Evolutionary conservation across 2,329 filamentous ascomycete species (phyloP), one percentile per base, ranked within the genome.

Genomic region (Fusarium sacchari): DNA sequence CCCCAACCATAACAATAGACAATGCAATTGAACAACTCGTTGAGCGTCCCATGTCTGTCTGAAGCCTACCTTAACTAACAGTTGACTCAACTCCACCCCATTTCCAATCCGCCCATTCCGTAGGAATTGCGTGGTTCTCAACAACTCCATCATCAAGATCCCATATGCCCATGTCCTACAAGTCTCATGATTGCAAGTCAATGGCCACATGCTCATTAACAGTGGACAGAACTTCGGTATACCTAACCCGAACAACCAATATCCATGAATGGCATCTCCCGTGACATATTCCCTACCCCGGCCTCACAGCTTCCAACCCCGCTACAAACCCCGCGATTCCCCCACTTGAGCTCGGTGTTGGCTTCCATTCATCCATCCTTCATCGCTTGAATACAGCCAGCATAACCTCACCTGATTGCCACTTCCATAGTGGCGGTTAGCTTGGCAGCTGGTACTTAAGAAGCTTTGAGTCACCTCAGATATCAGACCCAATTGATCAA

Each of bases 281-380:
- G 63, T 67, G 55, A 43, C 64, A 47, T 24, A 30, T 62, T 36
- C 58, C 50, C 30, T 49, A 60, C 67, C 66, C 67, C 66, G 46
- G 60, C 50, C 46, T 65, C 65, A 69, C 30, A 24, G 46, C 22
- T 70, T 70, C n/a, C 32, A 40, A 70, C 66, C 67, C 67, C 60
- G 50, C 59, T 63, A 26, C 50, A 40, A 69, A 46, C 67, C 67
- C 67, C 67, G 52, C 67, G 67, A 65, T 70, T 43, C 67, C 67
- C 67, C 67, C 66, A 69, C 67, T 63, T 60, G 17, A 61, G 52
- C 68, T 52, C 26, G 34, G 26, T 40, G 20, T 65, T 37, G 20
- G 50, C 34, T 63, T 46, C 39, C 44, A 32, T 58, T 59, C 34
- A 44, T 57, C 64, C 37, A 44, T 49, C 64, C 52, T 43, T 57